Conservation (phyloP, 225 moss, liverwort and hornwort species). For the Sphagnum contortum region DNA sequence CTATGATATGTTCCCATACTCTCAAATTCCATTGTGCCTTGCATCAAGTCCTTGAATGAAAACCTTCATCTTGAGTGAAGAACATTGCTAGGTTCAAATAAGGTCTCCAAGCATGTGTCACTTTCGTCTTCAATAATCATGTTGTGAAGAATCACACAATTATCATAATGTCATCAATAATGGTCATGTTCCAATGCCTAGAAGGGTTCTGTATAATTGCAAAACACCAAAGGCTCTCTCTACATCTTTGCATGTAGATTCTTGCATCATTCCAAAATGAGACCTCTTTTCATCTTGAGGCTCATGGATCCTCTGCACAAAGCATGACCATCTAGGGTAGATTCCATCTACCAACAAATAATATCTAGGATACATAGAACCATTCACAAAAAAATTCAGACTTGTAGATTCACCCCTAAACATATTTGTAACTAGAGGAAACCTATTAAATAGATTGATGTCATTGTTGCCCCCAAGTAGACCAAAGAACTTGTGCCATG, state of each 20-base stretch:
- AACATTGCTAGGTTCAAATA: too few species aligned
- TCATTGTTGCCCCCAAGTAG: not conserved
- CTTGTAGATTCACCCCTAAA: not conserved
- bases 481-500: not conserved
- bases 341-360: not conserved
- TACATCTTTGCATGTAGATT: slow-evolving; percentile 3
- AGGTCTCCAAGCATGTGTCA: too few species aligned
- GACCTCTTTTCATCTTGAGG: not conserved
- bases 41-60: too few species aligned
- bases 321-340: not conserved
- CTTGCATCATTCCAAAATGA: not conserved
- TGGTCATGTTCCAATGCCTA: too few species aligned
- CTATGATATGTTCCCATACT: too few species aligned
- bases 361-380: not conserved
- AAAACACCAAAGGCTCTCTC: not conserved
- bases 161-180: too few species aligned
- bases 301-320: slow-evolving; percentile 1
- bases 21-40: too few species aligned
- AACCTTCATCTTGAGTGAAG: too few species aligned
- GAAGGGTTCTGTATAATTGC: too few species aligned
- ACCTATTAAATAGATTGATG: slow-evolving; percentile 3
- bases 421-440: not conserved
- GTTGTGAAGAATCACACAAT: too few species aligned
- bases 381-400: not conserved
- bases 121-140: too few species aligned